Conservation (phyloP, 2,329 filamentous ascomycete species). For the Claviceps citrina region DNA sequence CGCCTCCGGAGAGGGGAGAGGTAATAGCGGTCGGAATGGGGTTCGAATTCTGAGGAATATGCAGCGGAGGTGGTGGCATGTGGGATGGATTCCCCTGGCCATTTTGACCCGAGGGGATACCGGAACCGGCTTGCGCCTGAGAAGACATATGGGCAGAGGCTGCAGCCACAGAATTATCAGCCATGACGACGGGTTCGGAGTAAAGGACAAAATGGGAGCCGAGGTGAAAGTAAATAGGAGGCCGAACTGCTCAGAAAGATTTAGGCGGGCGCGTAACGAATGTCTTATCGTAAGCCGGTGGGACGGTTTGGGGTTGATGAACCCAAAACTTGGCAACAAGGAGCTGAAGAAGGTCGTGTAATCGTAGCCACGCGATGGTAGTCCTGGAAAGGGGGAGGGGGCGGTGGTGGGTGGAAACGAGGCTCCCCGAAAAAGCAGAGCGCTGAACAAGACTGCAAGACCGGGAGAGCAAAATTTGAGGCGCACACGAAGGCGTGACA, state of each 20-base stretch:
- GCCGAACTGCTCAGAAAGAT: not conserved
- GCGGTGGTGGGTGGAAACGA: not conserved
- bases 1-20: constrained; percentile 62
- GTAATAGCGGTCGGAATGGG: constrained; percentile 86
- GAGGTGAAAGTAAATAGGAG: not conserved
- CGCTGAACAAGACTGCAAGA: constrained; percentile 1
- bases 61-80: constrained; percentile 80
- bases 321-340: not conserved
- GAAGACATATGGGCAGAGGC: constrained; percentile 52
- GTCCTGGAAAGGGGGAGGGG: not conserved
- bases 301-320: not conserved
- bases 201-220: not conserved
- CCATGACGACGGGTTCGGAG: constrained; percentile 37
- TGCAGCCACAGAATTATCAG: constrained; percentile 54
- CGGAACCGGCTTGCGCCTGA: constrained; percentile 52
- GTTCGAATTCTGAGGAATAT: constrained; percentile 93
- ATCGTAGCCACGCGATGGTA: not conserved
- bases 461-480: constrained; percentile 5
- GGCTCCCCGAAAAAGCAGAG: not conserved
- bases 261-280: not conserved
- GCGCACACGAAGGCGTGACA: not conserved
- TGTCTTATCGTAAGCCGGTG: not conserved
- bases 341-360: not conserved
- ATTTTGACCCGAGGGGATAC: constrained; percentile 36
- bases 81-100: constrained; percentile 54